Evolutionary conservation across 2,329 filamentous ascomycete genomes (phyloP).

Genomic region (Periconia macrospinosa): DNA sequence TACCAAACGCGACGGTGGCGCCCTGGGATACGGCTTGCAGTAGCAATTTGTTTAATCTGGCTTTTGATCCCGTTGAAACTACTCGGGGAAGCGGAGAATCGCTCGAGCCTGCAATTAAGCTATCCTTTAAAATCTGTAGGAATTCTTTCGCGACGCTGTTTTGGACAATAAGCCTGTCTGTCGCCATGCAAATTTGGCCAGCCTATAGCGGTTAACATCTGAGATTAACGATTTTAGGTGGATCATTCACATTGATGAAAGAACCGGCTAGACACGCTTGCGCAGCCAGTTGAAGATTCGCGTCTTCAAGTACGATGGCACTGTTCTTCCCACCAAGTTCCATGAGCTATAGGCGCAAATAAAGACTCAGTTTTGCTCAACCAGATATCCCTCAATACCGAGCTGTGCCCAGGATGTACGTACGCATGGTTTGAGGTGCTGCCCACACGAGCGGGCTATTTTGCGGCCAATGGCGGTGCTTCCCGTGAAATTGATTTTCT

Average conservation of each 20-base stretch:
- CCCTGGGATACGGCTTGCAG: slow-evolving; percentile 57
- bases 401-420: no score
- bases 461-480: slow-evolving; percentile 39
- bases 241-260: slow-evolving; percentile 1
- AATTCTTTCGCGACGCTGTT: slow-evolving; percentile 55
- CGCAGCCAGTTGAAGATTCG: slow-evolving; percentile 46
- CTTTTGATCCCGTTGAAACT: slow-evolving; percentile 30
- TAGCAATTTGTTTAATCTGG: slow-evolving; percentile 34
- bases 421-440: slow-evolving; percentile 42
- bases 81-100: background rate
- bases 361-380: no score
- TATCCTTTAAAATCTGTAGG: slow-evolving; percentile 44
- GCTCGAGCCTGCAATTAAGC: slow-evolving; percentile 45
- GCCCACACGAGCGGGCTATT: slow-evolving; percentile 1
- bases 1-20: slow-evolving; percentile 55
- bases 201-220: background rate
- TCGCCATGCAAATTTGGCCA: slow-evolving; percentile 82
- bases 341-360: slow-evolving; percentile 52
- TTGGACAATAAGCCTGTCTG: slow-evolving; percentile 68
- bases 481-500: slow-evolving; percentile 73
- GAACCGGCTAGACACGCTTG: background rate
- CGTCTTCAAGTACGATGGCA: slow-evolving; percentile 73
- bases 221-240: background rate
- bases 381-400: no score
- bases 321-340: slow-evolving; percentile 84